These are phyloP conservation scores for Trichoderma breve DNA, from an alignment of 2,329 filamentous ascomycete genomes.

Conservation along the genomic window DNA sequence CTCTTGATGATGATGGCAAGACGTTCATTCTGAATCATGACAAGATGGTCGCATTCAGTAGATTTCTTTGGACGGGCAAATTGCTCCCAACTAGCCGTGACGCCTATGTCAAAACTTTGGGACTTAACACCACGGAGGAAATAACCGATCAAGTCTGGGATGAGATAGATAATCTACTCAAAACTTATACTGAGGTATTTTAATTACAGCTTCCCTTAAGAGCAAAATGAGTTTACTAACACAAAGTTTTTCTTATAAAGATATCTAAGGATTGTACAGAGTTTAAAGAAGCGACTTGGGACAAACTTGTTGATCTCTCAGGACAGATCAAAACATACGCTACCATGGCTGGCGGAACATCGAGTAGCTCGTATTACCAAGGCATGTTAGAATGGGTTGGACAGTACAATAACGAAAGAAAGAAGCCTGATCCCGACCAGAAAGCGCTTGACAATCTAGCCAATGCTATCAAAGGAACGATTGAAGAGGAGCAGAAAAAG, in stretches of 20 bases:
- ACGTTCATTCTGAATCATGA: background rate
- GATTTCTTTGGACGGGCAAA: conserved; percentile 5
- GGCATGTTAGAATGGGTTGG: conserved; percentile 1
- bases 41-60: background rate
- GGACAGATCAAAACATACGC: background rate
- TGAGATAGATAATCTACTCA: background rate
- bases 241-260: background rate
- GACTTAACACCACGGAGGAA: background rate
- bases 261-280: background rate
- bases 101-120: background rate
- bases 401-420: background rate
- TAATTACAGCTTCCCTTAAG: background rate
- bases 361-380: background rate
- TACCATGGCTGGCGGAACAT: background rate
- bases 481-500: background rate
- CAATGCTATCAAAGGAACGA: background rate
- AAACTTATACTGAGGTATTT: background rate
- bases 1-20: background rate
- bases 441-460: background rate
- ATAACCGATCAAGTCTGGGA: background rate
- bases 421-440: background rate
- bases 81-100: background rate
- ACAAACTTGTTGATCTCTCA: background rate
- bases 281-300: background rate
- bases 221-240: background rate